These are phyloP conservation scores for Cardiospermum halicacabum DNA, from an alignment of 345 rosid genomes.

Conservation along the genomic window DNA sequence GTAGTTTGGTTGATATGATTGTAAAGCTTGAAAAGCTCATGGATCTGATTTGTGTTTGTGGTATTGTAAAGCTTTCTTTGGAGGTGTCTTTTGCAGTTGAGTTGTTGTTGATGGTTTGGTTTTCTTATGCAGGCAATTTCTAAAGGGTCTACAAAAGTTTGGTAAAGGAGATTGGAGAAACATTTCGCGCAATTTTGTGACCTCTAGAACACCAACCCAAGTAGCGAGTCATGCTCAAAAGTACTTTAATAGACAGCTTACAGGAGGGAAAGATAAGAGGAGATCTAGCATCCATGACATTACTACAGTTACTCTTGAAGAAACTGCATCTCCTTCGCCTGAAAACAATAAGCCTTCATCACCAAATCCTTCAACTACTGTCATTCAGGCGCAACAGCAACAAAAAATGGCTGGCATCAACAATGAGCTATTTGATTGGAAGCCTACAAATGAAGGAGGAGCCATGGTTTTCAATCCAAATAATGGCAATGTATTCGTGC, in stretches of 20 bases:
- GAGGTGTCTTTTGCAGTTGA: constrained; percentile 11
- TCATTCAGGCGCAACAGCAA: constrained; percentile 29
- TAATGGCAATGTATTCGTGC: constrained; percentile 27
- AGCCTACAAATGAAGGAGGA: constrained; percentile 28
- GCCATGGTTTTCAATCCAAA: constrained; percentile 33
- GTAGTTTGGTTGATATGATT: not conserved
- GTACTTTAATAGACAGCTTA: constrained; percentile 86
- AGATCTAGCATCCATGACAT: constrained; percentile 98
- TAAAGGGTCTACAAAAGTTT: constrained; percentile 86
- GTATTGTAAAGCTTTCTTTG: not conserved
- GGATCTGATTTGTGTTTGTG: not conserved
- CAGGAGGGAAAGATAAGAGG: constrained; percentile 92
- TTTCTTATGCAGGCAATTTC: constrained; percentile 64
- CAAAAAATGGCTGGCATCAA: constrained; percentile 15
- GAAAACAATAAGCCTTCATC: constrained; percentile 27
- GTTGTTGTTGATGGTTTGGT: constrained; percentile 12
- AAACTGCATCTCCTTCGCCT: constrained; percentile 40
- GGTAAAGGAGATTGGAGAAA: constrained; percentile 99
- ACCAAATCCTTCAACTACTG: constrained; percentile 38
- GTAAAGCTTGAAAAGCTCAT: not conserved
- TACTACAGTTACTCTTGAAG: constrained; percentile 71
- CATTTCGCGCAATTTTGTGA: constrained; percentile 86
- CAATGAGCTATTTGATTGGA: constrained; percentile 34
- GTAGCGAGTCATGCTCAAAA: constrained; percentile 99
- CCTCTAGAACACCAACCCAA: constrained; percentile 87